phyloP scores from a whole-genome alignment of 2,329 filamentous ascomycete species.

The Xylariaceae sp. region DNA sequence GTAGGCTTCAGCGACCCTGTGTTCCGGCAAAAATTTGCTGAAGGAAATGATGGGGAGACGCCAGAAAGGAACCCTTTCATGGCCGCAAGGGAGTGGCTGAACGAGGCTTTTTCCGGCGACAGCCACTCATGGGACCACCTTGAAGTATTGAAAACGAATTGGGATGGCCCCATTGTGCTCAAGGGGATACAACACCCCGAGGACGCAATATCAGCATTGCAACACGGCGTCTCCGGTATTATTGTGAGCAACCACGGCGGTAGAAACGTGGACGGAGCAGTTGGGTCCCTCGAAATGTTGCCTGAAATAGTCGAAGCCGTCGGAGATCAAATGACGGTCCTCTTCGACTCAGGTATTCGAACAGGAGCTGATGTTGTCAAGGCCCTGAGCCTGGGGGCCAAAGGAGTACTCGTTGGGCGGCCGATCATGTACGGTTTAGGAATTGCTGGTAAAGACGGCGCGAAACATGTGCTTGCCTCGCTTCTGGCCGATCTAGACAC shows the following conservation, averaged over 20 bases:
- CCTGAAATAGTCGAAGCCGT: constrained; percentile 60
- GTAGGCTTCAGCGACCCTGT: constrained; percentile 65
- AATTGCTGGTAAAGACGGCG: constrained; percentile 27
- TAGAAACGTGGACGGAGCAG: constrained; percentile 53
- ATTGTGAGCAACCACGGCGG: constrained; percentile 57
- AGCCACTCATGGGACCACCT: constrained; percentile 27
- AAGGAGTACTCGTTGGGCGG: constrained; percentile 55
- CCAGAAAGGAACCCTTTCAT: constrained; percentile 45
- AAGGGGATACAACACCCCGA: constrained; percentile 33
- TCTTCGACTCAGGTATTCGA: constrained; percentile 60
- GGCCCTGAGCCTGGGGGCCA: constrained; percentile 49
- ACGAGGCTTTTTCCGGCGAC: constrained; percentile 25
- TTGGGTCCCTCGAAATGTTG: constrained; percentile 52
- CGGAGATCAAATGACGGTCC: constrained; percentile 53
- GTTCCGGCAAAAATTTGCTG: constrained; percentile 55
- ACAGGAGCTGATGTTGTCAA: constrained; percentile 59
- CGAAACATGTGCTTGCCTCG: constrained; percentile 24
- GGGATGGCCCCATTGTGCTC: constrained; percentile 30
- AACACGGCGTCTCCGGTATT: constrained; percentile 33
- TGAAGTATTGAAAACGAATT: constrained; percentile 23
- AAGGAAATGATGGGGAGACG: constrained; percentile 41
- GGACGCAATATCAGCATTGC: constrained; percentile 24
- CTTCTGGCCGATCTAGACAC: constrained; percentile 27
- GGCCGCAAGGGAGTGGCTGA: constrained; percentile 25
- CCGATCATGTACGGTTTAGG: constrained; percentile 49